A percentile compares a stretch with the other conserved stretches of the same genome.
Conservation (phyloP, 208 protist species). For the Porcisia hertigi region DNA sequence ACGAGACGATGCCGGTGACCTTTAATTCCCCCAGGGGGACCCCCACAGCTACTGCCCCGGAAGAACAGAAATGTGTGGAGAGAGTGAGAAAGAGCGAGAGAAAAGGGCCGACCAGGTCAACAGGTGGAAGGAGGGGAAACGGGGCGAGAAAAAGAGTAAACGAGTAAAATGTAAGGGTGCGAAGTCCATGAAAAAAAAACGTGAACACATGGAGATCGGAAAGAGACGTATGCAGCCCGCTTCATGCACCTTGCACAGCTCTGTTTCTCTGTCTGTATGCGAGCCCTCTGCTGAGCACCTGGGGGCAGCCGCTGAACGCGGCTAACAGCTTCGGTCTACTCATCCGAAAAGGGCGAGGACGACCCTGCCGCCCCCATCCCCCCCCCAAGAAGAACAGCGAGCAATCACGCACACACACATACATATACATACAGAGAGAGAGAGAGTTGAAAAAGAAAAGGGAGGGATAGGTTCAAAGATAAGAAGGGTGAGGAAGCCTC, state of each 20-base stretch:
- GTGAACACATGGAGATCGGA: not conserved
- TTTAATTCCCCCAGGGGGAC: not conserved
- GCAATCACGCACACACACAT: not conserved
- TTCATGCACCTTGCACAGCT: not conserved
- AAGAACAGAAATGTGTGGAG: too few relatives aligned
- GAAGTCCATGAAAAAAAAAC: not conserved
- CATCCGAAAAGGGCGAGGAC: not conserved
- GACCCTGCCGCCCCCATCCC: not conserved
- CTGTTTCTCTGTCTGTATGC: not conserved
- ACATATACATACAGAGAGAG: not conserved
- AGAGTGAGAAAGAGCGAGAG: not conserved
- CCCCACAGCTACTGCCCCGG: too few relatives aligned
- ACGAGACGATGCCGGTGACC: not conserved
- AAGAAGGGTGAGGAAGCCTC: too few relatives aligned
- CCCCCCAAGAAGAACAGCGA: not conserved
- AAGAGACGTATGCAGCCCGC: not conserved
- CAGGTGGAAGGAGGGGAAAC: too few relatives aligned
- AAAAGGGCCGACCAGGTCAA: too few relatives aligned
- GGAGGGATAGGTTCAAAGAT: not conserved
- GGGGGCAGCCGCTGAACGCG: not conserved
- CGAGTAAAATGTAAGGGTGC: not conserved
- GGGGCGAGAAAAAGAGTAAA: too few relatives aligned
- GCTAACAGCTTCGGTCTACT: not conserved
- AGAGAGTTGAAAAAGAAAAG: not conserved
- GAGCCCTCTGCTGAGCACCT: not conserved